Base-by-base conservation (phyloP, 2,329 filamentous ascomycete species). In the Colletotrichum falcatum region DNA sequence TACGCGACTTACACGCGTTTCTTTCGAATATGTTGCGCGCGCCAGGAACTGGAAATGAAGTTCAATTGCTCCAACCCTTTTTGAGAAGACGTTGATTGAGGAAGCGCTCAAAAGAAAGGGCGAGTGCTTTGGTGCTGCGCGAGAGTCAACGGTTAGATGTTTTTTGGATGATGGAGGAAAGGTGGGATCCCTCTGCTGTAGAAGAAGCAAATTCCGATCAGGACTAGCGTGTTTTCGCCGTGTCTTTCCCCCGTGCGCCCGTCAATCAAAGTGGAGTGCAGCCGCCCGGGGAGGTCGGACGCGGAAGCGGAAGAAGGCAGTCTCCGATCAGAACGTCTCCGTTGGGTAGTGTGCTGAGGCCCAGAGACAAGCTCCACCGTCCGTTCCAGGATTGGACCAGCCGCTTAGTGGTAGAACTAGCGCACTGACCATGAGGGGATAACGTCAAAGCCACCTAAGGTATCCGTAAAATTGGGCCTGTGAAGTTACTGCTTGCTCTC, bases 1-100 rank as follows among this genome's bases (percentile, higher is more conserved):
- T 83, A 88, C 86, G 86, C 86, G 86, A 87, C 85, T 83, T 75
- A 80, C 84, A 88, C 86, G 86, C 86, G 85, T 83, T 78, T 75
- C 69, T 74, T 33, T 30, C 30, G 23, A 23, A 35, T 42, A 28
- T 37, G 54, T 23, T 26, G 54, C 56, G 42, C 49, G 49, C 56
- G 48, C 63, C 63, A 70, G 42, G 12, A 56, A 58, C 35, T 33
- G 53, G 12, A n/a, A 42, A 14, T 35, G 33, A 12, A 28, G 74
- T 73, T 73, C 67, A 66, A 66, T 66, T 59, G 61, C 37, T 51
- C 51, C 54, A 56, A 46, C 49, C 56, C 4, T 28, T 30, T 48
- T 20, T 16, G 59, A 60, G n/a, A 9, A 44, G 9, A 28, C 26
- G 39, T 6, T 44, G 60, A 12, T 51, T 33, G 59, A 61, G 30